Conservation (phyloP, 2,329 filamentous ascomycete species). For the Trichoderma koningii region DNA sequence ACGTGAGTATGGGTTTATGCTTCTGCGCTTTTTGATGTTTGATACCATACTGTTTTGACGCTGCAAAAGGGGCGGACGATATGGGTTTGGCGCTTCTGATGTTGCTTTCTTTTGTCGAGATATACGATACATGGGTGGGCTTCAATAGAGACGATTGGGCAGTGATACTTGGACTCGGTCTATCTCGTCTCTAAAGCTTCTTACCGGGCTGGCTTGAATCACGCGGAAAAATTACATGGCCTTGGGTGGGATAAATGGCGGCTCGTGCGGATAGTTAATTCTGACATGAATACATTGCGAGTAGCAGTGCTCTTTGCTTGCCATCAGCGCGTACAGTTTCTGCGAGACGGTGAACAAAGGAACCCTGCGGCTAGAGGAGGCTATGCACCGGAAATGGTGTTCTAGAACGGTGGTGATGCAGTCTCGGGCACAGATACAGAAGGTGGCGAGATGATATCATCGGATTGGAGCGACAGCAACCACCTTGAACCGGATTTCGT, state of each 20-base stretch:
- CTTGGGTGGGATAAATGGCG: neutral
- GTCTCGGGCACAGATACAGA: neutral
- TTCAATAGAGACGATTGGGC: conserved; percentile 2
- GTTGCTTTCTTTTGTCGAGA: neutral
- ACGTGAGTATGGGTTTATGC: neutral
- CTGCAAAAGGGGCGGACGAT: conserved; percentile 3
- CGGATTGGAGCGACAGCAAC: neutral
- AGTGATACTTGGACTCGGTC: neutral
- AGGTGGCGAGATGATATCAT: conserved; percentile 18
- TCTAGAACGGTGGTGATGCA: conserved; percentile 7
- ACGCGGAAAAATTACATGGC: neutral
- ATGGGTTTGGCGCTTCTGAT: conserved; percentile 11
- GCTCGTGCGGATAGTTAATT: neutral
- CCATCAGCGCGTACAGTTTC: neutral
- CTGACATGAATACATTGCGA: neutral
- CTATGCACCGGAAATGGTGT: conserved; percentile 2
- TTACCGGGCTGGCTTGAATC: neutral
- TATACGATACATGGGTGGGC: conserved; percentile 3
- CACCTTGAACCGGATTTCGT: neutral
- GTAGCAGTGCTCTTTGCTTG: conserved; percentile 13
- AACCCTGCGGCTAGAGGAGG: conserved; percentile 2
- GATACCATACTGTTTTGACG: conserved; percentile 21
- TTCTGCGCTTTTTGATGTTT: neutral
- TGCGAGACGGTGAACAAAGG: neutral
- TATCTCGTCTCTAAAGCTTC: neutral